A percentile compares a stretch with the other conserved stretches of the same genome.
Conservation (phyloP, 768 basidiomycete genomes). For the Tulasnella sp. region DNA sequence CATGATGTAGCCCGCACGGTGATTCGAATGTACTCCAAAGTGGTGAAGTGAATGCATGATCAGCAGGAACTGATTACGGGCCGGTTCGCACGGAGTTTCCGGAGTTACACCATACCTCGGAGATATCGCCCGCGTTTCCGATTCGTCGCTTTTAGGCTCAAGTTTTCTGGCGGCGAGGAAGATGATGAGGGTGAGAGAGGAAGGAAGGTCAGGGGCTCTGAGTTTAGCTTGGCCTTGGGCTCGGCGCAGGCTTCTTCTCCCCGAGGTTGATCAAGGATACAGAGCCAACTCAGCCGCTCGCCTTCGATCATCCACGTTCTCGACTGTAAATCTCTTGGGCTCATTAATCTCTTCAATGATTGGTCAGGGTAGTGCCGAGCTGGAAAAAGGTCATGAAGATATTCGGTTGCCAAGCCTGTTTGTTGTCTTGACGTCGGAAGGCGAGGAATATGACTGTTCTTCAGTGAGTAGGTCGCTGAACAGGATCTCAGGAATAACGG, state of each 20-base stretch:
- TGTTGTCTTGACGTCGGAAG: not conserved
- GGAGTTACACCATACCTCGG: not conserved
- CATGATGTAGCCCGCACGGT: not conserved
- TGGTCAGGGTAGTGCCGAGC: not conserved
- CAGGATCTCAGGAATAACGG: no score
- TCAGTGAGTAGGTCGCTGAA: no score
- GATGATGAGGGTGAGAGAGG: not conserved
- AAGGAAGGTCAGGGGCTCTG: no score
- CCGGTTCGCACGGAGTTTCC: not conserved
- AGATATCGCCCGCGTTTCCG: not conserved
- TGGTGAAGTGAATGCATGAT: no score
- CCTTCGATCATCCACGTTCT: not conserved
- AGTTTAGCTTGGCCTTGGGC: not conserved
- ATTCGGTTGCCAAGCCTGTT: not conserved
- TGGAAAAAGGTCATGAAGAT: not conserved
- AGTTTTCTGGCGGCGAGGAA: not conserved
- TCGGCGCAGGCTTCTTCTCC: not conserved
- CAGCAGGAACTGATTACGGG: no score
- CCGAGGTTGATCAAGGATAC: not conserved
- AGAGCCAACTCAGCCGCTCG: not conserved
- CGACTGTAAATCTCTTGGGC: not conserved
- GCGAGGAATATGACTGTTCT: not conserved
- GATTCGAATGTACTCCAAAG: not conserved
- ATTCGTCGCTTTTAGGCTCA: not conserved
- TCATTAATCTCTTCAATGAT: not conserved